Conservation (phyloP, 139 green algal species). For the Chlorella sp. region DNA sequence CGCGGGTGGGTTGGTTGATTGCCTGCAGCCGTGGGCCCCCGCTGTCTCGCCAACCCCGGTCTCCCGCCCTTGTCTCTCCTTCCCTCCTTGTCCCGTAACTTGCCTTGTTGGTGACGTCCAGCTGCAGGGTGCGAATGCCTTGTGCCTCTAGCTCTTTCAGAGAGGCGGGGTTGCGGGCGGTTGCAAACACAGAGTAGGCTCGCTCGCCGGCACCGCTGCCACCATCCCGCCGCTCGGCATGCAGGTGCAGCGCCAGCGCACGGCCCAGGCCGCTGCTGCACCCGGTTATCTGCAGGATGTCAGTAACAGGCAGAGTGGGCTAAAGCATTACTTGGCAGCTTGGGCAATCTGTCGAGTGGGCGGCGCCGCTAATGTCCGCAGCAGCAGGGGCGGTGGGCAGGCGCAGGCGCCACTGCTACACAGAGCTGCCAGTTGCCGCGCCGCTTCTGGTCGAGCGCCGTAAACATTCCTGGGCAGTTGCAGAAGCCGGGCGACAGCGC, state of each 20-base stretch:
- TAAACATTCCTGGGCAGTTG: too few species aligned
- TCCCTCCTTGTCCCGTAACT: neutral
- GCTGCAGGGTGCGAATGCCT: slow-evolving; percentile 38
- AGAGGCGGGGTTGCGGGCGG: neutral
- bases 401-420: too few species aligned
- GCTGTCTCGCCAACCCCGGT: too few species aligned
- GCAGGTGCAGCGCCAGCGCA: slow-evolving; percentile 50
- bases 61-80: too few species aligned
- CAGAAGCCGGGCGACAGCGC: too few species aligned
- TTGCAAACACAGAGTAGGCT: slow-evolving; percentile 47
- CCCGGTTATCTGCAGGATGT: slow-evolving; percentile 51
- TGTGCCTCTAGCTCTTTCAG: slow-evolving; percentile 33
- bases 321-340: neutral
- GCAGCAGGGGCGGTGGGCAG: too few species aligned
- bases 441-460: too few species aligned
- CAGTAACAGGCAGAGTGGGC: too few species aligned
- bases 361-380: too few species aligned
- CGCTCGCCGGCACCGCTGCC: neutral
- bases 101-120: slow-evolving; percentile 53
- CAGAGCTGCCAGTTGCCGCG: too few species aligned
- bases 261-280: slow-evolving; percentile 63
- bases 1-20: too few species aligned
- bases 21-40: too few species aligned
- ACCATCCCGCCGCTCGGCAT: neutral
- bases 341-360: neutral